Conservation (phyloP, 1,139 yeast genomes). For the Yamadazyma oceani region DNA sequence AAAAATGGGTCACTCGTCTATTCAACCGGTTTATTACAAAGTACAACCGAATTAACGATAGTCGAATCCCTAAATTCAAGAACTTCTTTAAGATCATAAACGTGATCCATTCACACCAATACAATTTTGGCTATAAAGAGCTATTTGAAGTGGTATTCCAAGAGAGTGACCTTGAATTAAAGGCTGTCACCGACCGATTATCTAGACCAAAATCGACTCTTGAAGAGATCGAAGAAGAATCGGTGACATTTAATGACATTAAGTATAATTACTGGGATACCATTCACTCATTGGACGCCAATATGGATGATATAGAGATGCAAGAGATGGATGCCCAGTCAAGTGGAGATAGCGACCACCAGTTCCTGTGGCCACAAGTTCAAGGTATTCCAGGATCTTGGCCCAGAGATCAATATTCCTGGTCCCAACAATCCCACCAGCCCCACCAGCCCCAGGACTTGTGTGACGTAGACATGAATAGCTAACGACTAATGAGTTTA, state of each 20-base stretch:
- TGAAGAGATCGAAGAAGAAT: constrained; percentile 18
- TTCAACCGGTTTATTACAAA: constrained; percentile 37
- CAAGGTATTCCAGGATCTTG: no score
- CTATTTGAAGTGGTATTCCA: constrained; percentile 25
- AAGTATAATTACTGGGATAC: constrained; percentile 42
- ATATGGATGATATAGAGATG: constrained; percentile 36
- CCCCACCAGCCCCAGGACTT: not conserved
- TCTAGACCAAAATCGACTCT: constrained; percentile 14
- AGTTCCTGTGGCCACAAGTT: not conserved
- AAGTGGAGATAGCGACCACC: not conserved
- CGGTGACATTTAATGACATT: constrained; percentile 19
- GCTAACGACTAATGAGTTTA: constrained; percentile 1
- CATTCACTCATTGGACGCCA: constrained; percentile 23
- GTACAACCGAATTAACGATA: constrained; percentile 25
- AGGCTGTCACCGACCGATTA: constrained; percentile 11
- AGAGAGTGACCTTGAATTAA: constrained; percentile 29
- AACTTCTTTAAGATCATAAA: constrained; percentile 21
- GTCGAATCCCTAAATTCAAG: constrained; percentile 21
- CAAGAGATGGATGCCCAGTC: constrained; percentile 13
- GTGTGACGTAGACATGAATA: not conserved
- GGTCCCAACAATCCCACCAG: no score
- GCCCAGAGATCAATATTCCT: no score
- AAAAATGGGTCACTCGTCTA: constrained; percentile 38
- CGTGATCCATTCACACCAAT: constrained; percentile 10
- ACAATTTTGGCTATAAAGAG: constrained; percentile 24